phyloP scores from a whole-genome alignment of 441 rosid genomes.

The Melianthus villosus region DNA sequence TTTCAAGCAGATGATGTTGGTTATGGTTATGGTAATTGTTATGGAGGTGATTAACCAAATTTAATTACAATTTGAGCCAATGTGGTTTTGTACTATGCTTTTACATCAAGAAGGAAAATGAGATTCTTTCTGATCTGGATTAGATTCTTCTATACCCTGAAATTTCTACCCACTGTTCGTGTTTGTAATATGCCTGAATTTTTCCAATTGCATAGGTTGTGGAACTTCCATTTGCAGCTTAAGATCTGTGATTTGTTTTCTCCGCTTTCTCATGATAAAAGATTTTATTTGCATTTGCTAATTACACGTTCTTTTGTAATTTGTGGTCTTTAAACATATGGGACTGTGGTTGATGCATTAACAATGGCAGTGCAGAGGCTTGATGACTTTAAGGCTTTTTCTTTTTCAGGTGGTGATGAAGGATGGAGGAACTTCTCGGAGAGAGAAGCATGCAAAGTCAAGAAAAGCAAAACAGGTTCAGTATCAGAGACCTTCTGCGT shows the following conservation, averaged over 20 bases:
- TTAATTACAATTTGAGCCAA: slow-evolving; percentile 4
- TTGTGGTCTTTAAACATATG: slow-evolving; percentile 18
- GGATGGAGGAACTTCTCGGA: slow-evolving; percentile 71
- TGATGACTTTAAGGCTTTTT: slow-evolving; percentile 21
- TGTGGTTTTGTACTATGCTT: slow-evolving; percentile 8
- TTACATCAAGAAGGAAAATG: slow-evolving; percentile 6
- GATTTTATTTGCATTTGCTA: slow-evolving; percentile 4
- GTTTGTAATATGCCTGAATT: slow-evolving; percentile 9
- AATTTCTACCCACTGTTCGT: slow-evolving; percentile 10
- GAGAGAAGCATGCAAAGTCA: slow-evolving; percentile 61
- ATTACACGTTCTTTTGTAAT: slow-evolving; percentile 11
- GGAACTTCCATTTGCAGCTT: slow-evolving; percentile 14
- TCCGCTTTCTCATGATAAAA: slow-evolving; percentile 12
- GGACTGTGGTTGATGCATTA: slow-evolving; percentile 20
- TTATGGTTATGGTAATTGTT: too few species aligned
- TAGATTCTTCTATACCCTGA: slow-evolving; percentile 17
- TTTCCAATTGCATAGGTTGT: slow-evolving; percentile 12
- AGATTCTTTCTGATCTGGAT: slow-evolving; percentile 10
- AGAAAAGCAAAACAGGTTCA: slow-evolving; percentile 72
- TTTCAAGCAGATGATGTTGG: slow-evolving; percentile 66
- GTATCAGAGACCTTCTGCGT: slow-evolving; percentile 16
- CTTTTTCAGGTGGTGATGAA: slow-evolving; percentile 45
- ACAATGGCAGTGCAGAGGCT: slow-evolving; percentile 38
- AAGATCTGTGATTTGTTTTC: slow-evolving; percentile 34
- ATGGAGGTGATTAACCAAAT: slow-evolving; percentile 46